These are phyloP conservation scores for Calonectria montana DNA, from an alignment of 2,329 filamentous ascomycete species.

Conservation along the genomic window DNA sequence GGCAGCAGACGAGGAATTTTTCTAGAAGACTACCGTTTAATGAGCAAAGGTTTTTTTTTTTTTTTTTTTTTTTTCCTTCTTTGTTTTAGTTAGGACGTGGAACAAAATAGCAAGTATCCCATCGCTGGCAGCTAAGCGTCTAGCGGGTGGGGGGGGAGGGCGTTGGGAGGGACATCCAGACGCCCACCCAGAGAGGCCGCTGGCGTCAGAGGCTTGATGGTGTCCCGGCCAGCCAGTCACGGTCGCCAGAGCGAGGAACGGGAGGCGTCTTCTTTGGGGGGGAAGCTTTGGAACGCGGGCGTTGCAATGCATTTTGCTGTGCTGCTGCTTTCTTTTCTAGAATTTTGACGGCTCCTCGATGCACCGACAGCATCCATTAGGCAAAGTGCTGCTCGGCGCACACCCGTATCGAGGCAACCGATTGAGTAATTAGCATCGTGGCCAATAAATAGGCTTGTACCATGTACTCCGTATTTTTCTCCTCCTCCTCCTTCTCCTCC, in stretches of 20 bases:
- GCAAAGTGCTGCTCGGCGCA: background rate
- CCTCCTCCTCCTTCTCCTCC: too few relatives aligned
- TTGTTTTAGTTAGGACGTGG: too few relatives aligned
- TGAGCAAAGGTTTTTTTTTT: background rate
- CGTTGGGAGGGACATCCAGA: background rate
- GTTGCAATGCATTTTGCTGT: background rate
- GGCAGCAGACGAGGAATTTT: background rate
- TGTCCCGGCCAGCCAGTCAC: background rate
- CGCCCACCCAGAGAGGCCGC: background rate
- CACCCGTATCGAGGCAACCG: background rate
- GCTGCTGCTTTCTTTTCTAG: background rate
- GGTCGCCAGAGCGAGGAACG: background rate
- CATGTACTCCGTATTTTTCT: background rate
- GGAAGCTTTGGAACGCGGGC: conserved; percentile 4
- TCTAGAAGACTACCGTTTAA: background rate
- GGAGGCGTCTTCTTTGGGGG: background rate
- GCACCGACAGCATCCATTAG: background rate
- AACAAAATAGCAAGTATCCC: background rate
- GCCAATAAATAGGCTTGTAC: background rate
- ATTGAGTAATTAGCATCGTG: conserved; percentile 1
- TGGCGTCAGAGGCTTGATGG: conserved; percentile 4
- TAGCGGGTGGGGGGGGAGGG: background rate
- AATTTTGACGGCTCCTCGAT: background rate
- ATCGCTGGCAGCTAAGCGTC: background rate
- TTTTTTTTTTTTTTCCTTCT: too few relatives aligned